Base-by-base conservation (phyloP, 2,329 filamentous ascomycete genomes). In the Colletotrichum gigasporum region DNA sequence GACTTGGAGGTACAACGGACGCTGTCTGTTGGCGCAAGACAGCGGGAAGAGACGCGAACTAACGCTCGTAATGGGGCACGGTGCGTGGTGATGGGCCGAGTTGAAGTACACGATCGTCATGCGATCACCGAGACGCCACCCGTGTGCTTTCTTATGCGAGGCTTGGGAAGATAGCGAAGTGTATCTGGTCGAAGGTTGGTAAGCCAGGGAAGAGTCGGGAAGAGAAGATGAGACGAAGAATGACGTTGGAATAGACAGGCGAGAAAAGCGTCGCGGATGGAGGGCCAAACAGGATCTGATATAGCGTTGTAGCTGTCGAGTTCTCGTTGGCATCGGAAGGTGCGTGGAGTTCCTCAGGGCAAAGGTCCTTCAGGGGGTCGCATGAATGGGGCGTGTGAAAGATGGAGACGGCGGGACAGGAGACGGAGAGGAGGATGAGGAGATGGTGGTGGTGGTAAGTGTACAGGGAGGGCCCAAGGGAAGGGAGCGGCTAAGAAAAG, bases 361-460 rank as follows among this genome's bases (percentile, higher is more conserved):
- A 39, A 45, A 54, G 32, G 16, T 35, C 18, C 32, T 52, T 55
- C 57, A 61, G 50, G 57, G 57, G 57, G 44, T 55, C 24, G 41
- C 57, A 61, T 55, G 57, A 61, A 54, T 32, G 24, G 57, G 57
- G 39, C 39, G 57, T 61, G 57, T 61, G 30, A 12, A 61, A 28
- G 32, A 61, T 48, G 50, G 57, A 32, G 57, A 16, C 41, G 12
- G 32, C 28, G 44, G 57, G 41, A 37, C 30, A 37, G 50, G 24
- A 30, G 50, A 10, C 47, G 18, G 41, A 18, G 32, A 11, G 39
- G 18, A 5, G 20, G 39, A n/a, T 34, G 37, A 28, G 22, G n/a
- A n/a, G n/a, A n/a, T n/a, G n/a, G n/a, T n/a, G n/a, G n/a, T n/a
- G n/a, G n/a, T n/a, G n/a, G n/a, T n/a, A n/a, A n/a, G n/a, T n/a